Conservation (phyloP, 345 rosid species). For the Ricinus communis region DNA sequence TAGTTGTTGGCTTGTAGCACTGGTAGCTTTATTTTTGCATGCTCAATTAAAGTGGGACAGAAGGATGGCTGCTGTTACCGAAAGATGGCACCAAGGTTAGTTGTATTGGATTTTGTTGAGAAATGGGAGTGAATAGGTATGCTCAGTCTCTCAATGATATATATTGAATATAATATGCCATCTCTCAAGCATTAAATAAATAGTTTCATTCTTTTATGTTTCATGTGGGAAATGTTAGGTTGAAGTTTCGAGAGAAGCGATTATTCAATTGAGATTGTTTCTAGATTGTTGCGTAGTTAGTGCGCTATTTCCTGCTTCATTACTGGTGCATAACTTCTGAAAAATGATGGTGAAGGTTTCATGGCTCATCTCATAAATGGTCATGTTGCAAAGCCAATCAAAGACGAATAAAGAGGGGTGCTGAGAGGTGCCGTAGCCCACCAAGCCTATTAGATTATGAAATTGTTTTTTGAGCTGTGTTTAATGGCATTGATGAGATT, state of each 20-base stretch:
- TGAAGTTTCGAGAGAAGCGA: background rate
- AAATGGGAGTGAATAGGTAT: background rate
- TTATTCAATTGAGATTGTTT: background rate
- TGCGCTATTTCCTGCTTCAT: background rate
- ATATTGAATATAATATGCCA: background rate
- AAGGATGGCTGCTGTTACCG: too few relatives aligned
- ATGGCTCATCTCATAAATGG: background rate
- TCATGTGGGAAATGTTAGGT: background rate
- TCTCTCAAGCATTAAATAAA: background rate
- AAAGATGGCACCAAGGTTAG: too few relatives aligned
- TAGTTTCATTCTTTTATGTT: background rate
- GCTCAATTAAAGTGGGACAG: too few relatives aligned
- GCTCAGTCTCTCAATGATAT: background rate
- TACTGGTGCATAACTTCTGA: background rate
- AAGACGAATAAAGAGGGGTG: background rate
- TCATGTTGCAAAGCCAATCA: background rate
- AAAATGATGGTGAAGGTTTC: background rate
- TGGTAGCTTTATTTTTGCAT: too few relatives aligned
- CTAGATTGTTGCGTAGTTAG: background rate
- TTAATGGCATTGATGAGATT: too few relatives aligned
- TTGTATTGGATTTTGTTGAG: too few relatives aligned
- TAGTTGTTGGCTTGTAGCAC: too few relatives aligned
- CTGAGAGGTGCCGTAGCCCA: background rate
- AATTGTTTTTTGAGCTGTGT: too few relatives aligned
- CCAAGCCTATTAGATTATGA: background rate